Percentiles rank a stretch among this genome's conserved stretches.
These are phyloP conservation scores for Colletotrichum liaoningense DNA, from an alignment of 2,329 filamentous ascomycete genomes.

Conservation along the genomic window DNA sequence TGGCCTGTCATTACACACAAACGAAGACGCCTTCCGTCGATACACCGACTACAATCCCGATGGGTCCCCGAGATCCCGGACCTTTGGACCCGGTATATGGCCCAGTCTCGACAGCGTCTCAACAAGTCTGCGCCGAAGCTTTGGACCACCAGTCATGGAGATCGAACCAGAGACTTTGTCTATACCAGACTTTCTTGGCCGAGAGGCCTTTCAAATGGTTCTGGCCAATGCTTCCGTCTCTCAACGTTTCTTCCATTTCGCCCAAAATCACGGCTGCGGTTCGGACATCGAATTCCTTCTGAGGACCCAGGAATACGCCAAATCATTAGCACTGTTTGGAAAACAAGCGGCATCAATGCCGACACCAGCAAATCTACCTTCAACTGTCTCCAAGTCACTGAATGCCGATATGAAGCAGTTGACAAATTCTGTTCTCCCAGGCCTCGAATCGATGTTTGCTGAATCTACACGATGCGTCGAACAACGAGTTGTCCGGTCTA, in stretches of 20 bases:
- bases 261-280: slow-evolving; percentile 56
- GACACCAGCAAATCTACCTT: slow-evolving; percentile 55
- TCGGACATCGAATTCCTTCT: slow-evolving; percentile 64
- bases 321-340: slow-evolving; percentile 56
- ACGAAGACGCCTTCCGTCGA: slow-evolving; percentile 55
- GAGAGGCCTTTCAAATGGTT: slow-evolving; percentile 61
- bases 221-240: slow-evolving; percentile 60
- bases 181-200: slow-evolving; percentile 60
- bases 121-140: slow-evolving; percentile 30
- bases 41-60: slow-evolving; percentile 59
- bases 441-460: slow-evolving; percentile 56
- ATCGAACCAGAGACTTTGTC: slow-evolving; percentile 36
- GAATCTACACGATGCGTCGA: slow-evolving; percentile 58
- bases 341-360: slow-evolving; percentile 52
- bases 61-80: slow-evolving; percentile 46
- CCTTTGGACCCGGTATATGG: slow-evolving; percentile 34
- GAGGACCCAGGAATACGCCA: slow-evolving; percentile 60
- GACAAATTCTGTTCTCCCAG: slow-evolving; percentile 56
- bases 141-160: slow-evolving; percentile 17
- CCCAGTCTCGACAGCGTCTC: slow-evolving; percentile 38
- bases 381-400: slow-evolving; percentile 52
- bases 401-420: slow-evolving; percentile 59
- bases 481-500: slow-evolving; percentile 53
- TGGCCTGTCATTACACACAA: slow-evolving; percentile 57
- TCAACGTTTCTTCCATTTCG: slow-evolving; percentile 60